Base-by-base conservation (phyloP, 2,329 filamentous ascomycete genomes). In the Arthrobotrys megalospora region DNA sequence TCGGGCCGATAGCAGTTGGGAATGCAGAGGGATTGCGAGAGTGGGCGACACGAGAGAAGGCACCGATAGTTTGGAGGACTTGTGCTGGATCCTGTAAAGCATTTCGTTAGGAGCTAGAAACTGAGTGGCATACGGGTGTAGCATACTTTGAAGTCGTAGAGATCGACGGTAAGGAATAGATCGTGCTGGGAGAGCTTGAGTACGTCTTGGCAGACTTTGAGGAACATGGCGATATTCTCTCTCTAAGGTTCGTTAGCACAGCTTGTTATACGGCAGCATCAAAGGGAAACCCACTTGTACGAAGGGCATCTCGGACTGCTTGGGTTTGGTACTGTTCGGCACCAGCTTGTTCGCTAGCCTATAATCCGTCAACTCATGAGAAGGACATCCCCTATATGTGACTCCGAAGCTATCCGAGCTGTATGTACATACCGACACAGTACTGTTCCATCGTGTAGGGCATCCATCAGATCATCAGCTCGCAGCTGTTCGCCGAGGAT, bases 171-270 rank as follows among this genome's bases (percentile, higher is more conserved):
- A 79, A 98, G 90, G 85, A 99, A 99, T 81, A 94, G 91, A 85
- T 99, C 96, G 86, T 99, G 96, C 53, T 94, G 91, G 73, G 93
- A 94, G 76, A 99, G 90, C 84, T 91, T 94, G 65, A 99, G 87
- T 28, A 92, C 90, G 63, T 89, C 87, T 85, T 97, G 93, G 86
- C 94, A 97, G 77, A 93, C 94, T 82, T 90, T 90, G 67, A 99
- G 90, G 85, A 97, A 99, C 83, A 97, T 93, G 3, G 94, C 96
- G 83, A 99, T 97, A 84, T 99, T 99, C 85, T 99, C 96, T 94
- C 98, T 98, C 58, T 76, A 28, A 8, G 21, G 12, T 19, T 19
- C 6, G 28, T 47, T 36, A 19, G 19, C 12, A 10, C 16, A 32
- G 19, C 19, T 43, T 11, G 6, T 48, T 55, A 21, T 34, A 63